Evolutionary conservation across 306 rosid genomes (phyloP), one percentile per base, ranked within the genome.

Genomic region (Purshia tridentata): DNA sequence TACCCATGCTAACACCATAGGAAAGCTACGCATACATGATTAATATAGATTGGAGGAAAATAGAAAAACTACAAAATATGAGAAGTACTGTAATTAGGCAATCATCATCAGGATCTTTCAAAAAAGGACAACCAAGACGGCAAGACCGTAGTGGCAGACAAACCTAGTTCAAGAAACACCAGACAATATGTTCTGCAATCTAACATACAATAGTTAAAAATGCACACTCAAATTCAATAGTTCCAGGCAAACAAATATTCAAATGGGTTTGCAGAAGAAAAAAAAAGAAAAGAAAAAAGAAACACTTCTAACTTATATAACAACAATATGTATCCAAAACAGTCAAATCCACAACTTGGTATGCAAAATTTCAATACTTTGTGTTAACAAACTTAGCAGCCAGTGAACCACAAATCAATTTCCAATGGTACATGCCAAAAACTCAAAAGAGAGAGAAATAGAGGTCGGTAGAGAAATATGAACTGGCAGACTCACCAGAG

Each of bases 401-500:
- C n/a, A 16, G 57, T 63, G 16, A 54, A n/a, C 57, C 56, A 19
- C 37, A 44, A 16, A 69, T 51, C 51, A 48, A 64, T 41, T 49
- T 20, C 8, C 51, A 67, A 52, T 8, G 57, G 42, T 22, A 37
- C 39, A 52, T 10, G 12, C 40, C 29, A 13, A 41, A 19, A 23
- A 48, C 50, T 45, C 18, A 9, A 40, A 69, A 60, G 8, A 65
- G 54, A 20, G 6, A 52, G 9, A 29, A 39, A 14, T 11, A 42
- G 65, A 23, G 53, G 18, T n/a, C n/a, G n/a, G n/a, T 5, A 45
- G 6, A 40, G 48, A 72, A 18, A 22, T 42, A 67, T 5, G 50
- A 72, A 67, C 0, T 8, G 66, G 48, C 4, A 14, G 6, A 74
- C 84, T 82, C 73, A 90, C 96, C 89, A 88, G 47, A 56, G 81